phyloP scores from a whole-genome alignment of 495 filamentous ascomycete genomes.

The Aspergillus kassunensis region DNA sequence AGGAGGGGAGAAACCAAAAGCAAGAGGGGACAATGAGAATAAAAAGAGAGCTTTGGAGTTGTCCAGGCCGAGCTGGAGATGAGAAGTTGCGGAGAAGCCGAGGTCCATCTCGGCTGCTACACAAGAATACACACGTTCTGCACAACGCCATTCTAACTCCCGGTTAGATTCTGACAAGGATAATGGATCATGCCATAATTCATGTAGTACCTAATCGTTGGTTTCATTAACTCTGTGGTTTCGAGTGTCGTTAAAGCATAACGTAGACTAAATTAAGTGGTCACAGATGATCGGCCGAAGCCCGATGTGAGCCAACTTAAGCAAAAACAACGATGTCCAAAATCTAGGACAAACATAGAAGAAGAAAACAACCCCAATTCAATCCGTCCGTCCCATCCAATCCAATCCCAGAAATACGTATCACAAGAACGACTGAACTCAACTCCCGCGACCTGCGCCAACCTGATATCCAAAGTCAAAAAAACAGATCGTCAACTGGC shows the following conservation, averaged over 20 bases:
- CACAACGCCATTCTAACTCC: not conserved
- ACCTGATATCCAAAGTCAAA: not conserved
- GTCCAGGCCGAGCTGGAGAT: not conserved
- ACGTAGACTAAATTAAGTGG: too few species aligned
- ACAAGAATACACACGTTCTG: not conserved
- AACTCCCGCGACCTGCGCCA: conserved; percentile 16
- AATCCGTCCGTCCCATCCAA: not conserved
- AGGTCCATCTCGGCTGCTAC: conserved; percentile 16
- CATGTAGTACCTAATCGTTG: not conserved
- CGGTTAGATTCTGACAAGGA: not conserved
- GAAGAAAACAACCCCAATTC: not conserved
- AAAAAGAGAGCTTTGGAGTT: conserved; percentile 10
- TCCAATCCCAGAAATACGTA: conserved; percentile 7
- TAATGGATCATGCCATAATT: not conserved
- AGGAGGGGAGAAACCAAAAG: not conserved
- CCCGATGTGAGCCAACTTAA: not conserved
- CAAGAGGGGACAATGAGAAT: not conserved
- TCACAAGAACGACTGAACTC: not conserved
- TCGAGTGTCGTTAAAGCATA: not conserved
- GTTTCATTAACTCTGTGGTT: not conserved
- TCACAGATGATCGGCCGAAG: not conserved
- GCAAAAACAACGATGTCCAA: conserved; percentile 11
- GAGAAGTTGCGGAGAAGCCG: conserved; percentile 17
- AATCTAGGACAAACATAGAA: conserved; percentile 2
- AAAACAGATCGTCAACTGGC: conserved; percentile 21